Evolutionary conservation across 2,329 filamentous ascomycete species (phyloP).

Genomic region (Fusarium nurragi): DNA sequence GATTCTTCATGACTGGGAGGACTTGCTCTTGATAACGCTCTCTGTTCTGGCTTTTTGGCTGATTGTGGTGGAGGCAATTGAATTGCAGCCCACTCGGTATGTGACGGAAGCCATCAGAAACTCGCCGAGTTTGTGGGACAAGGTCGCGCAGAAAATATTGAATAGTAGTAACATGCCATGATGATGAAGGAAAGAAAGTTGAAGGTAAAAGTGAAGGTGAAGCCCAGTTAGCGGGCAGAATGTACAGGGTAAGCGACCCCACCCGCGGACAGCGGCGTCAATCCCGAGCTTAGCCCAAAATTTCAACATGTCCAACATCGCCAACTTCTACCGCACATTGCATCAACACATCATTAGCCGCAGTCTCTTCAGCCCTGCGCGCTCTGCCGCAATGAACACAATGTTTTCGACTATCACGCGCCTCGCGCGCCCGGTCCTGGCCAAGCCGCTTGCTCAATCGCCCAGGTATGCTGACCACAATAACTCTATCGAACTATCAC

Average conservation of each 20-base stretch:
- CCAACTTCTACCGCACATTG: slow-evolving; percentile 20
- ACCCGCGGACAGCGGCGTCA: slow-evolving; percentile 27
- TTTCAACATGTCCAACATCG: slow-evolving; percentile 41
- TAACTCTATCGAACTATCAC: background rate
- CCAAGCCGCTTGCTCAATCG: slow-evolving; percentile 38
- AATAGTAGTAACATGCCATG: background rate
- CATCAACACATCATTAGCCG: slow-evolving; percentile 27
- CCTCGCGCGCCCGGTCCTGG: slow-evolving; percentile 45
- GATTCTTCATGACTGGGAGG: background rate
- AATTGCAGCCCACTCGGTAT: too few relatives aligned
- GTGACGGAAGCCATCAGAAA: too few relatives aligned
- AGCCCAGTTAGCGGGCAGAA: background rate
- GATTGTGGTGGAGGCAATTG: too few relatives aligned
- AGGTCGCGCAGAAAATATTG: background rate
- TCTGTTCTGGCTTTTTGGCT: too few relatives aligned
- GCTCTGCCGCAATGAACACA: slow-evolving; percentile 36
- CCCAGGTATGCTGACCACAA: slow-evolving; percentile 37
- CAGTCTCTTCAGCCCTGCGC: slow-evolving; percentile 19
- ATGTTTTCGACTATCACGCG: slow-evolving; percentile 46
- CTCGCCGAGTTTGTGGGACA: background rate
- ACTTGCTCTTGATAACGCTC: background rate
- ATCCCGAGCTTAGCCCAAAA: slow-evolving; percentile 41
- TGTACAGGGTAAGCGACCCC: slow-evolving; percentile 33
- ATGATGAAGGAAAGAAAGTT: background rate
- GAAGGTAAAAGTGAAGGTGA: background rate